Conservation (phyloP, 2,329 filamentous ascomycete genomes). For the Ustulina deusta region DNA sequence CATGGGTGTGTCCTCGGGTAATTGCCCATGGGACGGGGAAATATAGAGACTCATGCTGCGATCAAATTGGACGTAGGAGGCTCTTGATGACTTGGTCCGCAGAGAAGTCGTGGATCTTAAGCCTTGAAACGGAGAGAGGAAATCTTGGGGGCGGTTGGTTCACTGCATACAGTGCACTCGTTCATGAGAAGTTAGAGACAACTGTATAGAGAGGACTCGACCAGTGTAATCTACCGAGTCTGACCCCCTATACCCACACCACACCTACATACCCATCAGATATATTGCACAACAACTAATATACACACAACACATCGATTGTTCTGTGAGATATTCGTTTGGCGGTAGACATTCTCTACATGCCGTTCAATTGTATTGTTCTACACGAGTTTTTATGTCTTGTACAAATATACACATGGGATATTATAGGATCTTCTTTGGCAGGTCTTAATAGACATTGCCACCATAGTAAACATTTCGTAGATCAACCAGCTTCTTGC, state of each 20-base stretch:
- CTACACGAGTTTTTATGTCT: conserved; percentile 32
- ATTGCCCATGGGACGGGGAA: neutral
- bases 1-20: neutral
- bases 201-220: neutral
- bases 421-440: conserved; percentile 22
- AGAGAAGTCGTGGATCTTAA: neutral
- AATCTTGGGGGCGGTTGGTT: neutral
- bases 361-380: conserved; percentile 20
- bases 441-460: conserved; percentile 19
- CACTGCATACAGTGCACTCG: neutral
- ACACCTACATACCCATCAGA: conserved; percentile 16
- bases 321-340: neutral
- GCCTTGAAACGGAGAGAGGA: neutral
- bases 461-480: conserved; percentile 91
- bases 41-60: neutral
- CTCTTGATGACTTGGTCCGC: neutral
- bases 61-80: neutral
- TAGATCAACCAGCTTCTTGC: conserved; percentile 96
- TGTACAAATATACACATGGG: conserved; percentile 43
- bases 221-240: neutral
- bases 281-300: neutral
- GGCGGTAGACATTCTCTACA: conserved; percentile 2
- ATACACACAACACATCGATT: neutral
- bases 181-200: neutral
- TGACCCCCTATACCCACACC: neutral